Evolutionary conservation across 192 early-diverging fungal genomes (phyloP).

Genomic region (Allomyces macrogynus): DNA sequence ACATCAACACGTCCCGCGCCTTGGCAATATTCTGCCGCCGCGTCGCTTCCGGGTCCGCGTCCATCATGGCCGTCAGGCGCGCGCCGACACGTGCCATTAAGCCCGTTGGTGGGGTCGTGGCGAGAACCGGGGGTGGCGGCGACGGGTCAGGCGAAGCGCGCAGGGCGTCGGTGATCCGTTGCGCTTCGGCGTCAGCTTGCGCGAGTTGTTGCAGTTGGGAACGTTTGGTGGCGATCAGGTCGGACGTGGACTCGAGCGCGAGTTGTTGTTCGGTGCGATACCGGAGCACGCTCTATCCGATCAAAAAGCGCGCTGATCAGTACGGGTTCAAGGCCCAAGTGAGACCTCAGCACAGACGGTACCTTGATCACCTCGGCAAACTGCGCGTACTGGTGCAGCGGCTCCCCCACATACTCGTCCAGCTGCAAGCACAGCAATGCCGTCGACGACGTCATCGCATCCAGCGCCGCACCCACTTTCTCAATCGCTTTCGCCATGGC

Average conservation of each 20-base stretch:
- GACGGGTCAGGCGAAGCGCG: neutral
- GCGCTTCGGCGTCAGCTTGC: conserved; percentile 32
- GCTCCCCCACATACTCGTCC: conserved; percentile 62
- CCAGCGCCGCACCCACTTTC: conserved; percentile 75
- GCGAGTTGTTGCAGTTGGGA: conserved; percentile 16
- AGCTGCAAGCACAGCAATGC: conserved; percentile 34
- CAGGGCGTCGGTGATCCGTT: conserved; percentile 49
- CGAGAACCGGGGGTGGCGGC: conserved; percentile 2
- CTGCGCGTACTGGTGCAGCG: conserved; percentile 75
- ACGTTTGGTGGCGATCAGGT: conserved; percentile 16
- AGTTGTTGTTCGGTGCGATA: conserved; percentile 71
- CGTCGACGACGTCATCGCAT: conserved; percentile 58
- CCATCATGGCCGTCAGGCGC: conserved; percentile 74
- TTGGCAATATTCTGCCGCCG: conserved; percentile 74
- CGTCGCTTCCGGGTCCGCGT: conserved; percentile 80
- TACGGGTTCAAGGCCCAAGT: no score
- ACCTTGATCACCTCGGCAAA: conserved; percentile 66
- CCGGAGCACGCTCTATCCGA: conserved; percentile 32
- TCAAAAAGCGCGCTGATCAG: no score
- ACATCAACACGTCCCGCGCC: conserved; percentile 53
- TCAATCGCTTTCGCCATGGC: conserved; percentile 71
- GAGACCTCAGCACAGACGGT: no score
- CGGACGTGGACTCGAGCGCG: conserved; percentile 22
- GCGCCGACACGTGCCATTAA: conserved; percentile 11
- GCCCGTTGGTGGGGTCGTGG: conserved; percentile 8